Evolutionary conservation across 1,284 basidiomycete species (phyloP), one percentile per base, ranked within the genome.

Genomic region (Lignosus rhinocerotis): DNA sequence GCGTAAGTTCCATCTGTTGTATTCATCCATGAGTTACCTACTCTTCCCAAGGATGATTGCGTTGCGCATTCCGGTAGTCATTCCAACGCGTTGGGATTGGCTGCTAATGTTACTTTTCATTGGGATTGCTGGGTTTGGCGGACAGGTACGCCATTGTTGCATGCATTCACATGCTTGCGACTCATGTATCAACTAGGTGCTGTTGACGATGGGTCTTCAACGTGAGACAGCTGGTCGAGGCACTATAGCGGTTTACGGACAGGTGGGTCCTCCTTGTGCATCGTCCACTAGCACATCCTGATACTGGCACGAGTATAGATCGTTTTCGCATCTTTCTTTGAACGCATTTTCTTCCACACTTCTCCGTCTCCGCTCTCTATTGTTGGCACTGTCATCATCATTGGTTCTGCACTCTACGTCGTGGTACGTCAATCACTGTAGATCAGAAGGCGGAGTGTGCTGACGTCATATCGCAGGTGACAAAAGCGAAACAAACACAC

Each of bases 191-290:
- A 10, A 1, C 17, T n/a, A 85, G 80, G 67, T 80, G 3, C 74
- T 87, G 4, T 68, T 88, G 34, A 85, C 85, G 0, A 78, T 86
- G 76, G 87, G 87, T 0, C 73, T 89, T 14, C 86, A 87, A 67
- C 78, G 83, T 12, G 87, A 89, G 68, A 82, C 84, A 0, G 86
- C 84, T 0, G 80, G 84, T 4, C 74, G 87, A 32, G 86, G 82
- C 0, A 76, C 82, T 0, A 78, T 88, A 71, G 86, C 81, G 0
- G 68, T 88, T 0, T 89, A 89, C 65, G 78, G 82, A 9, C 83
- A 86, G 70, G 84, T 82, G 56, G 46, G 66, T 64, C 11, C 16
- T 1, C 47, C 2, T 12, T 21, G 10, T 19, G 14, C 11, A 16
- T 10, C 25, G 5, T 25, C 14, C 9, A 16, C 8, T 6, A 38